Base-by-base conservation (phyloP, 192 early-diverging fungal genomes). In the Kickxella alabastrina region DNA sequence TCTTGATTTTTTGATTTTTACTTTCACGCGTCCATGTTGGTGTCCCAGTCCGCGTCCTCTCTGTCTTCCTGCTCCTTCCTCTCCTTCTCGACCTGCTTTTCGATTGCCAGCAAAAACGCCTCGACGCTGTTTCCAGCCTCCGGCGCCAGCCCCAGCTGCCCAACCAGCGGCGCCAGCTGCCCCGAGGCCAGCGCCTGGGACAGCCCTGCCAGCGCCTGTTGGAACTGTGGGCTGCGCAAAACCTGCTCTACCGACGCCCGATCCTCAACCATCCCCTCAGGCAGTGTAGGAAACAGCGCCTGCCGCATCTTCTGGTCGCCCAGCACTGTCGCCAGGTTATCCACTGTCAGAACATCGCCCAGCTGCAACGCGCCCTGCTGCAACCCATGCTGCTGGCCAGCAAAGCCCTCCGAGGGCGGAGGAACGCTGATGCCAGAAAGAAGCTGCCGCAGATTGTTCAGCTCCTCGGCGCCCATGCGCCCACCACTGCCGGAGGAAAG, bases 141-240 rank as follows among this genome's bases (percentile, higher is more conserved):
- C 1, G 59, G 47, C 7, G 50, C 72, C 13, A 79, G 52, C 1
- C 72, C 72, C 12, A 79, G 54, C 53, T 79, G 69, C 17, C 52
- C 46, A 13, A 79, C 70, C 39, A 79, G 60, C 4, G 69, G 62
- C 18, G 59, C 70, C 31, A 79, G 52, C 52, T 79, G 77, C 6
- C 77, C 77, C 1, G 66, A 47, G 50, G 69, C 69, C 13, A 79
- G 55, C 50, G 62, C 52, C 19, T 69, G 63, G 38, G 62, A 59
- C 38, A 79, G 53, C 12, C 69, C 59, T 3, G 41, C 49, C 26
- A 79, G 52, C n/a, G 69, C 57, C 55, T 79, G 77, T 37, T 57
- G 66, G 59, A 79, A 79, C 65, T 73, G 77, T 39, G 77, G 62
- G 59, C 69, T 68, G 12, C 60, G 31, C 3, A 79, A 45, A 10